Conservation (phyloP, 2,329 filamentous ascomycete species). For the Ceratocystis cacaofunesta region DNA sequence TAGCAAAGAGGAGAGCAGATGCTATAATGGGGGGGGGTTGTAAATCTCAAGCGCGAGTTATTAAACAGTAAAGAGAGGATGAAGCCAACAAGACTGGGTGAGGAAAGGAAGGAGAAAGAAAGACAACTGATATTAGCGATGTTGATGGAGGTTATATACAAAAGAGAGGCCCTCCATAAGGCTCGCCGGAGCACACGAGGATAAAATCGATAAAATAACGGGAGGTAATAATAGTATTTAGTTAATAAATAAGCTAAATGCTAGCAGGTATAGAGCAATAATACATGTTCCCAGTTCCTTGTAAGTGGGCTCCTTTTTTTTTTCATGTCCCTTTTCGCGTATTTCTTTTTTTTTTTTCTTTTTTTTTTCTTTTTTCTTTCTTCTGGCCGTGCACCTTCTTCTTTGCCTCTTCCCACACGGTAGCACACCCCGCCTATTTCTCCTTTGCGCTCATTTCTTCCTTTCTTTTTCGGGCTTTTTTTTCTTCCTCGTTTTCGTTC, state of each 20-base stretch:
- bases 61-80: constrained; percentile 5
- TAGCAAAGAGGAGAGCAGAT: neutral
- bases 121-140: neutral
- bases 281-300: neutral
- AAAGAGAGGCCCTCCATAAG: neutral
- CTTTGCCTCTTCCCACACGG: neutral
- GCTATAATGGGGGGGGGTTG: neutral
- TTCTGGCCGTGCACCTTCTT: neutral
- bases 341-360: neutral
- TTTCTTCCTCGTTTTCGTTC: neutral
- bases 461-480: neutral
- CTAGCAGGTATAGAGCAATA: neutral
- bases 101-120: constrained; percentile 3
- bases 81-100: constrained; percentile 16
- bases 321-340: neutral
- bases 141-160: constrained; percentile 3
- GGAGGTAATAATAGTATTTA: neutral
- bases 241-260: constrained; percentile 1
- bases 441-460: neutral
- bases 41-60: constrained; percentile 4
- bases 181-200: neutral
- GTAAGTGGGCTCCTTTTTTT: neutral
- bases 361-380: neutral
- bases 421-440: neutral
- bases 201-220: neutral